Evolutionary conservation across 2,329 filamentous ascomycete species (phyloP).

Genomic region (Trematosphaeria pertusa): DNA sequence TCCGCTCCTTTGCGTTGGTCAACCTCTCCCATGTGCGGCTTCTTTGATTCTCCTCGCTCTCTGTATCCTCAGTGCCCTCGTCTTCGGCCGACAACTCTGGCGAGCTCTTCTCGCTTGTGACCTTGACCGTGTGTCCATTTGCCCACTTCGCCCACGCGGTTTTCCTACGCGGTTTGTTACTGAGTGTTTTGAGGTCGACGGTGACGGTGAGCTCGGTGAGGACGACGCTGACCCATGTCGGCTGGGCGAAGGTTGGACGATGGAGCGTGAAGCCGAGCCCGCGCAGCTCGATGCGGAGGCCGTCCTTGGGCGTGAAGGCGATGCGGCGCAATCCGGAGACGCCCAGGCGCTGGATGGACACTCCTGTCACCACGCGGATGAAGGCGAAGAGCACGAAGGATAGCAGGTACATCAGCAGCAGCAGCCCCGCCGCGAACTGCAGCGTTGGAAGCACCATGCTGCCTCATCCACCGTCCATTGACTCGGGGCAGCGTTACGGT

Average conservation of each 20-base stretch:
- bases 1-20: slow-evolving; percentile 78
- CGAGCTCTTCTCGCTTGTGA: slow-evolving; percentile 23
- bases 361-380: slow-evolving; percentile 86
- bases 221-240: slow-evolving; percentile 93
- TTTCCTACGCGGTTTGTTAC: slow-evolving; percentile 42
- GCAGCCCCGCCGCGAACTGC: slow-evolving; percentile 82
- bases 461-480: slow-evolving; percentile 34
- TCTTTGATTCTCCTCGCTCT: slow-evolving; percentile 53
- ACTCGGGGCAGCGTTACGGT: slow-evolving; percentile 9
- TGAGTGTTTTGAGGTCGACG: slow-evolving; percentile 74
- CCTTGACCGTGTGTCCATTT: slow-evolving; percentile 34
- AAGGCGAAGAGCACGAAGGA: slow-evolving; percentile 95
- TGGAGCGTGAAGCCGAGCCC: slow-evolving; percentile 88
- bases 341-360: slow-evolving; percentile 95
- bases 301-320: slow-evolving; percentile 87
- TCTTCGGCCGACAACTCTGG: slow-evolving; percentile 26
- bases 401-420: slow-evolving; percentile 85
- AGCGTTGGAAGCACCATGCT: slow-evolving; percentile 55
- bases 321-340: slow-evolving; percentile 91
- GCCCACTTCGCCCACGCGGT: slow-evolving; percentile 40
- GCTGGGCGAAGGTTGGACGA: slow-evolving; percentile 93
- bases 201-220: slow-evolving; percentile 86
- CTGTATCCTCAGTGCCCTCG: slow-evolving; percentile 22
- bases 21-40: slow-evolving; percentile 83
- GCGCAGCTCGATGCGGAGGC: slow-evolving; percentile 86